Evolutionary conservation across 768 basidiomycete species (phyloP).

Genomic region (Rhodotorula graminis): DNA sequence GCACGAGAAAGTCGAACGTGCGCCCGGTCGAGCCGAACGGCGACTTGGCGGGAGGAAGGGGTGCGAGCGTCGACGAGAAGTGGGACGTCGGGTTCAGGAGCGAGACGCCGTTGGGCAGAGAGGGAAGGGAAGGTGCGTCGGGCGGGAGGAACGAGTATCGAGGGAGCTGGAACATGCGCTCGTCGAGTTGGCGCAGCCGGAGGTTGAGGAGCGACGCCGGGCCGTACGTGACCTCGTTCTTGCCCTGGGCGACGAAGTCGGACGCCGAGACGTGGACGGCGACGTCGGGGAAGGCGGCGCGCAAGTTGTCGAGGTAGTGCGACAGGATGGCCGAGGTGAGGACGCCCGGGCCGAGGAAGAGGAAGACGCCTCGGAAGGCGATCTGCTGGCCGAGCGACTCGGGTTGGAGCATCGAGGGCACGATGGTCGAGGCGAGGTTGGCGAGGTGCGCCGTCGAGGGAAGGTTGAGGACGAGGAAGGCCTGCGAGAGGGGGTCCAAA

Average conservation of each 20-base stretch:
- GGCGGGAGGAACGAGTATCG: slow-evolving; percentile 53
- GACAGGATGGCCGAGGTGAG: slow-evolving; percentile 59
- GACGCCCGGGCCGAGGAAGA: slow-evolving; percentile 67
- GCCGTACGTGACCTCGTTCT: slow-evolving; percentile 58
- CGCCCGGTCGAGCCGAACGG: slow-evolving; percentile 17
- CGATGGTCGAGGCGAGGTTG: not conserved
- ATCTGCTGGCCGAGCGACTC: slow-evolving; percentile 51
- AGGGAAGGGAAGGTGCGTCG: not conserved
- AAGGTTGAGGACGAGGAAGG: slow-evolving; percentile 65
- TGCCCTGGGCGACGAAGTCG: slow-evolving; percentile 58
- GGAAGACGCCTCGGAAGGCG: slow-evolving; percentile 55
- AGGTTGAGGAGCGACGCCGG: slow-evolving; percentile 68
- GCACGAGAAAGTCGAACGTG: slow-evolving; percentile 24
- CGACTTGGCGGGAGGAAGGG: slow-evolving; percentile 44
- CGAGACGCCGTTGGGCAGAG: not conserved
- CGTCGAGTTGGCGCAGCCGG: slow-evolving; percentile 66
- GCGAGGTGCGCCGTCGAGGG: slow-evolving; percentile 52
- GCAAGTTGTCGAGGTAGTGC: slow-evolving; percentile 54
- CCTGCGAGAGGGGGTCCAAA: slow-evolving; percentile 48
- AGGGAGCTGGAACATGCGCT: slow-evolving; percentile 66
- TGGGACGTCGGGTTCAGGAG: slow-evolving; percentile 2
- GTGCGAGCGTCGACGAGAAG: slow-evolving; percentile 33
- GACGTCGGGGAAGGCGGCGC: slow-evolving; percentile 9
- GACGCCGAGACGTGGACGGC: slow-evolving; percentile 66
- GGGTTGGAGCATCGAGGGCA: slow-evolving; percentile 53